Evolutionary conservation across 352 stramenopile genomes (phyloP).

Genomic region (Hyphochytrium catenoides): DNA sequence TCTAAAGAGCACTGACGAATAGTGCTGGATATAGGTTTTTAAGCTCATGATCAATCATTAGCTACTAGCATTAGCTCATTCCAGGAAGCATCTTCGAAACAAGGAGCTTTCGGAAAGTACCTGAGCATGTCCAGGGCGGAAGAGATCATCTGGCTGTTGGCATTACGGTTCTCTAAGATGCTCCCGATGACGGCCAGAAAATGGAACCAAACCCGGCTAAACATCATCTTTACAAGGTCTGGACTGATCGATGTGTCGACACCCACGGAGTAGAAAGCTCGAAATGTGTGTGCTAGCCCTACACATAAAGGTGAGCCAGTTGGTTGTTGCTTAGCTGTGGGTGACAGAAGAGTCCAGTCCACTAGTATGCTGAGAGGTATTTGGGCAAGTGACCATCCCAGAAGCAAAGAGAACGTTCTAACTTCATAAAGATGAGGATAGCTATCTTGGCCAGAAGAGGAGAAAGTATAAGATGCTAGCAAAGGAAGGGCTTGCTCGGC

Average conservation of each 20-base stretch:
- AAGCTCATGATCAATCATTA: too few relatives aligned
- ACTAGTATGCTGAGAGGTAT: conserved; percentile 40
- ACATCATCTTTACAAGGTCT: conserved; percentile 72
- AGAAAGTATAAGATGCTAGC: too few relatives aligned
- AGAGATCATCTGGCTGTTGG: conserved; percentile 42
- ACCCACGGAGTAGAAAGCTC: conserved; percentile 62
- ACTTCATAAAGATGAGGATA: too few relatives aligned
- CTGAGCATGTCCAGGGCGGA: conserved; percentile 51
- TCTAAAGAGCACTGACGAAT: too few relatives aligned
- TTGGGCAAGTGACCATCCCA: too few relatives aligned
- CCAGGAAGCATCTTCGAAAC: too few relatives aligned
- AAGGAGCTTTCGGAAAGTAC: too few relatives aligned
- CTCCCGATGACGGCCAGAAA: conserved; percentile 59
- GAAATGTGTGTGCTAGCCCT: conserved; percentile 11
- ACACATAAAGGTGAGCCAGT: conserved; percentile 19
- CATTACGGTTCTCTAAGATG: conserved; percentile 45
- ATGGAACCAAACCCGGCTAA: conserved; percentile 83
- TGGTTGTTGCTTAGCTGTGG: conserved; percentile 8
- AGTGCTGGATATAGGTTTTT: too few relatives aligned
- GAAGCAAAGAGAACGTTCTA: too few relatives aligned
- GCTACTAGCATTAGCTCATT: too few relatives aligned
- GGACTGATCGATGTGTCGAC: conserved; percentile 62
- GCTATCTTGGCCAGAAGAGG: too few relatives aligned
- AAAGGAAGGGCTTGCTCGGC: too few relatives aligned
- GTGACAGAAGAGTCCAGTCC: conserved; percentile 15